A percentile compares a stretch with the other conserved stretches of the same genome.
These are phyloP conservation scores for Diplodia sapinea DNA, from an alignment of 2,329 filamentous ascomycete genomes.

Conservation along the genomic window DNA sequence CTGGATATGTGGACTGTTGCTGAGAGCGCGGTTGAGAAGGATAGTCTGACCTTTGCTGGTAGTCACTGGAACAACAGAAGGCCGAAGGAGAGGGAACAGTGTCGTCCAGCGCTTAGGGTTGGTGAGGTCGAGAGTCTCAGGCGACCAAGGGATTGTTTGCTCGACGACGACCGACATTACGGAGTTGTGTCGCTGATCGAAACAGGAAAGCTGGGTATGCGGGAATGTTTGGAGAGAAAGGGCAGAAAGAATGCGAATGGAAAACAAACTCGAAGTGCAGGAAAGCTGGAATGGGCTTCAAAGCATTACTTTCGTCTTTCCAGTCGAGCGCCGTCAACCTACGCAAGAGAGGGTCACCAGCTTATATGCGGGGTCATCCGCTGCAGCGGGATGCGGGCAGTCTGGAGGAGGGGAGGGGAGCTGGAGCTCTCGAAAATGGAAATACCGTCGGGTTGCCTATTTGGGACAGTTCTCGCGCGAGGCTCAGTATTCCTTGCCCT, in stretches of 20 bases:
- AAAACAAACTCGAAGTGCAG: neutral
- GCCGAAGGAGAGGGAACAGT: conserved; percentile 44
- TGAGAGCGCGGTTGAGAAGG: conserved; percentile 41
- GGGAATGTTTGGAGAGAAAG: neutral
- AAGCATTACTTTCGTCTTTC: neutral
- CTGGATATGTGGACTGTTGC: conserved; percentile 37
- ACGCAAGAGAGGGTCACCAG: neutral
- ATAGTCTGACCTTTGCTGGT: conserved; percentile 41
- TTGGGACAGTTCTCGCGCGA: conserved; percentile 17
- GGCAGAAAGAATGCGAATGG: neutral
- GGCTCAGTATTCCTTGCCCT: neutral
- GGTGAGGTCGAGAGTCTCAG: conserved; percentile 39
- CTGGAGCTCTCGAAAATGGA: conserved; percentile 26
- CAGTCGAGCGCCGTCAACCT: neutral
- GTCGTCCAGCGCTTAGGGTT: conserved; percentile 42
- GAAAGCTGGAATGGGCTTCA: neutral
- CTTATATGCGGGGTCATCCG: conserved; percentile 23
- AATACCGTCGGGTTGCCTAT: conserved; percentile 26
- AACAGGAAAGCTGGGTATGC: neutral
- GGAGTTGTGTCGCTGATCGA: neutral
- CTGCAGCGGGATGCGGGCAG: conserved; percentile 11
- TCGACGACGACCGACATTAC: conserved; percentile 46
- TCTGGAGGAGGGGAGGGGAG: conserved; percentile 22
- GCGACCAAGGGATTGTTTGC: conserved; percentile 44
- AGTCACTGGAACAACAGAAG: conserved; percentile 38